phyloP scores from a whole-genome alignment of 768 basidiomycete genomes.

The Rossbeevera mucosa region DNA sequence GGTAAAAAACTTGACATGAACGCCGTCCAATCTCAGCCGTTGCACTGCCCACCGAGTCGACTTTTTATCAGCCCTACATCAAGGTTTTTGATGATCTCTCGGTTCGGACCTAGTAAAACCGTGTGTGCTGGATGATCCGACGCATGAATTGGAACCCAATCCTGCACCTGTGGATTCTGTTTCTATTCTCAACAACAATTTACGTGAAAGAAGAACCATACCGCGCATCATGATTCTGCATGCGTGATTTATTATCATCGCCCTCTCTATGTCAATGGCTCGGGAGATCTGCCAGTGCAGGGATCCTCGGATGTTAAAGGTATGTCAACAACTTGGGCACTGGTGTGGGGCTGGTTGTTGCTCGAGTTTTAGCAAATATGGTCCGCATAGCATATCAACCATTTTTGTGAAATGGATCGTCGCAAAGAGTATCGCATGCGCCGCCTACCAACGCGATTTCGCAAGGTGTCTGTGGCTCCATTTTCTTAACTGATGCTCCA shows the following conservation, averaged over 20 bases:
- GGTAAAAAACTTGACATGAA: background rate
- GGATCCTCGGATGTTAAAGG: background rate
- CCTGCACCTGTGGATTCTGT: background rate
- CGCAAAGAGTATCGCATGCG: background rate
- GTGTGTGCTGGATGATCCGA: background rate
- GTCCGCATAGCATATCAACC: background rate
- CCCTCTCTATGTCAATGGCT: background rate
- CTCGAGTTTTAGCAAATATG: background rate
- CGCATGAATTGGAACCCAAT: background rate
- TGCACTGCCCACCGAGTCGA: background rate
- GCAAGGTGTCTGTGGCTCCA: background rate
- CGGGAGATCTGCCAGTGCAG: background rate
- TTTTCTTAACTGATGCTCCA: background rate
- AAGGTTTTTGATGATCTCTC: background rate
- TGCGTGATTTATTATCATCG: background rate
- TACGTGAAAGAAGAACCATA: background rate
- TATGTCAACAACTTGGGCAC: background rate
- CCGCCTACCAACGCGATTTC: background rate
- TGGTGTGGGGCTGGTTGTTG: background rate
- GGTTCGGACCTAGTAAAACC: background rate
- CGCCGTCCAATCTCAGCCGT: background rate
- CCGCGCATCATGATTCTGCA: background rate
- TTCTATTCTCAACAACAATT: background rate
- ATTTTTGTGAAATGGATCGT: background rate
- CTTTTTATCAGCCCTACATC: background rate